phyloP scores from a whole-genome alignment of 2,329 filamentous ascomycete species.

The Xylaria sp. region DNA sequence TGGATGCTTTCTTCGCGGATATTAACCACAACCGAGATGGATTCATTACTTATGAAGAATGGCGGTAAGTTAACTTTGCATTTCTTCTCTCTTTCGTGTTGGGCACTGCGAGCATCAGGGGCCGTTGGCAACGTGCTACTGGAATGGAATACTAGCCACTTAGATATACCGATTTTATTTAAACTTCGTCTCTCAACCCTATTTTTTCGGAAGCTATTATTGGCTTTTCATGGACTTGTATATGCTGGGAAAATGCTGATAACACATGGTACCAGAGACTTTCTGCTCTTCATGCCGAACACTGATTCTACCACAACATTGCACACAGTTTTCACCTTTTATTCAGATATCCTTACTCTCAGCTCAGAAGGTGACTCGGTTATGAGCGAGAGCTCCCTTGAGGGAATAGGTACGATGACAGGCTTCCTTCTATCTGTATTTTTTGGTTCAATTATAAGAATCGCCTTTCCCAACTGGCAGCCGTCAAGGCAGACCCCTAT shows the following conservation, averaged over 20 bases:
- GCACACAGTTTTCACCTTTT: slow-evolving; percentile 88
- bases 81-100: background rate
- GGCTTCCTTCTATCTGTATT: slow-evolving; percentile 76
- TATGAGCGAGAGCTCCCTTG: slow-evolving; percentile 88
- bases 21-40: slow-evolving; percentile 92
- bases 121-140: background rate
- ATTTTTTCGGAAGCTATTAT: background rate
- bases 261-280: slow-evolving; percentile 70
- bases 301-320: slow-evolving; percentile 75
- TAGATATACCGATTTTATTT: slow-evolving; percentile 7
- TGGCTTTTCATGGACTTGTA: background rate
- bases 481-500: slow-evolving; percentile 45
- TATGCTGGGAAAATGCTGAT: slow-evolving; percentile 17
- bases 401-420: slow-evolving; percentile 89
- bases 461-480: slow-evolving; percentile 65
- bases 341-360: slow-evolving; percentile 87
- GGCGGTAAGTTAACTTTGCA: slow-evolving; percentile 78
- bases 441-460: slow-evolving; percentile 79
- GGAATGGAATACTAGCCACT: background rate
- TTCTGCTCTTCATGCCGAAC: slow-evolving; percentile 86
- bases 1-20: slow-evolving; percentile 88
- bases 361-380: slow-evolving; percentile 94
- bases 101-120: background rate
- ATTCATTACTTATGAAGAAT: slow-evolving; percentile 90
- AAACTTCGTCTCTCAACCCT: background rate